Evolutionary conservation across 2,329 filamentous ascomycete genomes (phyloP).

Genomic region (Dactylellina leptospora): DNA sequence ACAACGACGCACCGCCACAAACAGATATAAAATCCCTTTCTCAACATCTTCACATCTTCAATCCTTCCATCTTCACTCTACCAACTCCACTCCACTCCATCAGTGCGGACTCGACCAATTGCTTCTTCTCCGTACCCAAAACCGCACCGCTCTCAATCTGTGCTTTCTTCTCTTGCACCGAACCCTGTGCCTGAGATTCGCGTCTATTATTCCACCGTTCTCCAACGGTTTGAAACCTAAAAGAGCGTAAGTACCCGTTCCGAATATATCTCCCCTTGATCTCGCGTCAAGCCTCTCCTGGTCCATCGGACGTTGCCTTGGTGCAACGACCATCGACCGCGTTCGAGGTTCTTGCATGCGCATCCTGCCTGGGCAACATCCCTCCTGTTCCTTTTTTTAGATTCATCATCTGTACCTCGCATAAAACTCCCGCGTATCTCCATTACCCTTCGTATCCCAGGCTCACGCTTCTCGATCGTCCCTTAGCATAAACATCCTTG

Average conservation of each 20-base stretch:
- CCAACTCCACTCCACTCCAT: too few relatives aligned
- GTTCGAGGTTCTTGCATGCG: neutral
- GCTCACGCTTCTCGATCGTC: constrained; percentile 23
- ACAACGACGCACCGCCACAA: too few relatives aligned
- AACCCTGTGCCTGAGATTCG: constrained; percentile 11
- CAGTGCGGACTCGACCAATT: too few relatives aligned
- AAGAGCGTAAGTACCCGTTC: constrained; percentile 26
- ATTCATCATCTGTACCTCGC: neutral
- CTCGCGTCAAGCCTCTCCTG: neutral
- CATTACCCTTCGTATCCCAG: neutral
- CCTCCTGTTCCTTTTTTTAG: neutral
- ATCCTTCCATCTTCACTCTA: too few relatives aligned
- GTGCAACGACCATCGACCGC: neutral
- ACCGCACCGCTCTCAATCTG: too few relatives aligned
- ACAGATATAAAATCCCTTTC: too few relatives aligned
- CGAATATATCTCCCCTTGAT: neutral
- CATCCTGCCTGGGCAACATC: neutral
- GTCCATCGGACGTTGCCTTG: neutral
- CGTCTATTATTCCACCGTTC: constrained; percentile 9
- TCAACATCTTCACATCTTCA: too few relatives aligned
- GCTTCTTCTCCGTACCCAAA: too few relatives aligned
- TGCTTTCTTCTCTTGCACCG: too few relatives aligned
- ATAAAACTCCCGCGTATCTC: neutral
- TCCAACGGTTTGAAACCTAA: constrained; percentile 39
- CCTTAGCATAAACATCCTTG: constrained; percentile 29